phyloP scores from a whole-genome alignment of 1,284 basidiomycete genomes.

The Flammula alnicola region DNA sequence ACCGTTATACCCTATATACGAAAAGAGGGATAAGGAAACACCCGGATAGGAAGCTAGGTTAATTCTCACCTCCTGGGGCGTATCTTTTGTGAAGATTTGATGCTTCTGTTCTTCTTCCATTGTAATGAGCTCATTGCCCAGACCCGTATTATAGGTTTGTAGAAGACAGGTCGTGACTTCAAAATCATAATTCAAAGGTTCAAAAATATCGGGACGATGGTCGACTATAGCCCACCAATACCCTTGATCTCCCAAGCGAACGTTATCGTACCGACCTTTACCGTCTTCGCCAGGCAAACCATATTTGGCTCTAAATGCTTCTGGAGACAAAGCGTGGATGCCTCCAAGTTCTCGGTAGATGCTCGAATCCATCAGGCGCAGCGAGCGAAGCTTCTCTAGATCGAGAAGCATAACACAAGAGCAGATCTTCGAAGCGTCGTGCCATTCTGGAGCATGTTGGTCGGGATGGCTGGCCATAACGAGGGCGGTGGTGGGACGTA shows the following conservation, averaged over 20 bases:
- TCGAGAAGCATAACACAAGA: constrained; percentile 57
- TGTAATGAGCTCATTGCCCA: constrained; percentile 41
- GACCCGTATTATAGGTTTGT: constrained; percentile 47
- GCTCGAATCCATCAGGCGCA: constrained; percentile 52
- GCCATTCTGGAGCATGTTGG: constrained; percentile 43
- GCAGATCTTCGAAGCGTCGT: constrained; percentile 51
- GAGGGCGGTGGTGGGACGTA: constrained; percentile 41
- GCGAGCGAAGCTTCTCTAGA: constrained; percentile 44
- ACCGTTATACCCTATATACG: constrained; percentile 36
- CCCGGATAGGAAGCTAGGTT: background rate
- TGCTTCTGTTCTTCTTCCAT: constrained; percentile 38
- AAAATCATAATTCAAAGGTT: constrained; percentile 49
- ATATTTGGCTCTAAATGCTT: constrained; percentile 48
- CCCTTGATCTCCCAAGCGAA: constrained; percentile 53
- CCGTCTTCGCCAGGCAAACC: constrained; percentile 41
- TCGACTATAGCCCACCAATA: constrained; percentile 58
- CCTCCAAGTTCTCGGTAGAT: constrained; percentile 39
- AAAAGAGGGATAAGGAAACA: background rate
- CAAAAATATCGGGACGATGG: constrained; percentile 43
- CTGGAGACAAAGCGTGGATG: constrained; percentile 41
- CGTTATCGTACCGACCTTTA: constrained; percentile 44
- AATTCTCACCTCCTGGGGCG: constrained; percentile 39
- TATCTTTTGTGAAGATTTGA: constrained; percentile 41
- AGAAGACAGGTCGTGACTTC: constrained; percentile 53
- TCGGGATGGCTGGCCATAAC: constrained; percentile 51